These are phyloP conservation scores for Acacia acuminata DNA, from an alignment of 306 rosid species.

Conservation along the genomic window DNA sequence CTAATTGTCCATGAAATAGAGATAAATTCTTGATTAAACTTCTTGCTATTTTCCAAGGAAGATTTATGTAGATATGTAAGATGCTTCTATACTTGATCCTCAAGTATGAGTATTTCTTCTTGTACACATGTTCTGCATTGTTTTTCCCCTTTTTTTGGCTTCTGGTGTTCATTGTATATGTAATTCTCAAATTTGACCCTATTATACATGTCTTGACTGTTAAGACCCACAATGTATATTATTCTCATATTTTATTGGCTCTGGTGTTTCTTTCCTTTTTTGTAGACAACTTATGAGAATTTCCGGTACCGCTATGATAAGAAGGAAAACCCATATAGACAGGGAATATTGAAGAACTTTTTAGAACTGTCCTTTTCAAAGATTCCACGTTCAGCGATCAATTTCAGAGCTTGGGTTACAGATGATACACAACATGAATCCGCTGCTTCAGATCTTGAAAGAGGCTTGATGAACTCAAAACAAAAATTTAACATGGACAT, in stretches of 20 bases:
- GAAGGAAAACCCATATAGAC: slow-evolving; percentile 75
- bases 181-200: slow-evolving; percentile 1
- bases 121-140: background rate
- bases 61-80: background rate
- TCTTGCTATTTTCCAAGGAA: background rate
- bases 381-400: slow-evolving; percentile 58
- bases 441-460: slow-evolving; percentile 43
- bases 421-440: slow-evolving; percentile 39
- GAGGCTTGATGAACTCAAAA: slow-evolving; percentile 55
- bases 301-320: slow-evolving; percentile 87
- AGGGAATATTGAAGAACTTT: slow-evolving; percentile 58
- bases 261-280: slow-evolving; percentile 19
- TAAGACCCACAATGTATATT: background rate
- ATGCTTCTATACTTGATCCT: background rate
- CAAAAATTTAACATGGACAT: slow-evolving; percentile 62
- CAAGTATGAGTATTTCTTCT: background rate
- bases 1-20: background rate
- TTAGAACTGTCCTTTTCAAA: slow-evolving; percentile 68
- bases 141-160: background rate
- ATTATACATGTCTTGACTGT: background rate
- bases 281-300: slow-evolving; percentile 91
- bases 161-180: background rate
- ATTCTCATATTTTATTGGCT: background rate
- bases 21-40: background rate
- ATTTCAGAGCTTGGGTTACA: slow-evolving; percentile 71